phyloP scores from a whole-genome alignment of 768 basidiomycete species.

The Dacryopinax spathularia region DNA sequence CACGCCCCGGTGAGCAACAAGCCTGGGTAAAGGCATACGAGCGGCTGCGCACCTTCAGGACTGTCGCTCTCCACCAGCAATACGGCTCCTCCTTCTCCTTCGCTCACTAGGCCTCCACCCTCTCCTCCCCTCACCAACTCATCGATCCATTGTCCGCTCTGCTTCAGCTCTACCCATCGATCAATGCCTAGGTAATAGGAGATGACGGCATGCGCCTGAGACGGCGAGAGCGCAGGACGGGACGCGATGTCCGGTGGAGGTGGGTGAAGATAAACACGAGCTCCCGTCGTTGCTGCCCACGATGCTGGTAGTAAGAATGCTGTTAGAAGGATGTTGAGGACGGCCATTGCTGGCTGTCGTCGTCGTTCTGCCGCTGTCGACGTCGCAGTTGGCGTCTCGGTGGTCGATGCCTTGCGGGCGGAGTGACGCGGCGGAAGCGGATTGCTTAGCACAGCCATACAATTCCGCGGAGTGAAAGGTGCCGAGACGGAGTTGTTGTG shows the following conservation, averaged over 20 bases:
- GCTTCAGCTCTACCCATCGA: conserved; percentile 38
- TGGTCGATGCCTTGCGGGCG: too few species aligned
- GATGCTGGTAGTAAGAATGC: background rate
- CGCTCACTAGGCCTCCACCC: conserved; percentile 42
- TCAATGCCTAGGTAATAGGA: conserved; percentile 63
- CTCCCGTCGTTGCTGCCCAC: background rate
- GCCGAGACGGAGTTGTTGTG: too few species aligned
- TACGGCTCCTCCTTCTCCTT: conserved; percentile 37
- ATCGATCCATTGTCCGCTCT: conserved; percentile 22
- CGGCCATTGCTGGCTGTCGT: background rate
- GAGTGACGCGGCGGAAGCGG: too few species aligned
- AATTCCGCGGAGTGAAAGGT: too few species aligned
- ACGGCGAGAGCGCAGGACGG: conserved; percentile 32
- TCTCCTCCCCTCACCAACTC: conserved; percentile 15
- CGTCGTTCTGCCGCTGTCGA: background rate
- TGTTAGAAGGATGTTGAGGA: background rate
- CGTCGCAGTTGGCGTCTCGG: background rate
- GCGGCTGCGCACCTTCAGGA: conserved; percentile 34
- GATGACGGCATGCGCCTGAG: conserved; percentile 45
- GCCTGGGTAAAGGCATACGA: background rate
- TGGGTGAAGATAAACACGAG: conserved; percentile 43
- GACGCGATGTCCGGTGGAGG: conserved; percentile 17
- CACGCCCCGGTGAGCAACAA: background rate
- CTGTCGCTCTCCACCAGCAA: conserved; percentile 44
- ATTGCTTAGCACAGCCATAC: too few species aligned